Percentiles rank a stretch among this genome's conserved stretches.
phyloP scores from a whole-genome alignment of 805 yeast species.

The Saccharomycopsis guyanensis region DNA sequence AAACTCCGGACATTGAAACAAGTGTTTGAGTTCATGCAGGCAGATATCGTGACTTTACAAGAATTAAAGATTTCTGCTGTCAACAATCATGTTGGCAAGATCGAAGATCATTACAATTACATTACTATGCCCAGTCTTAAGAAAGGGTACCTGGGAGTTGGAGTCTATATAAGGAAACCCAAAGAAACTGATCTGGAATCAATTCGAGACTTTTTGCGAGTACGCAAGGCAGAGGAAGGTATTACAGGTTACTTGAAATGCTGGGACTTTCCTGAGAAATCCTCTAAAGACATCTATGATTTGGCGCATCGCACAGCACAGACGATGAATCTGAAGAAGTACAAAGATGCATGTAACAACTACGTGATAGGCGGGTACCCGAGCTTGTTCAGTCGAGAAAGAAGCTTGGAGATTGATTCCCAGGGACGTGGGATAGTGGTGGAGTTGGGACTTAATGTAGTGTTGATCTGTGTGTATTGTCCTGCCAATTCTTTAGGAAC shows the following conservation, averaged over 20 bases:
- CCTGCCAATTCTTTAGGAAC: constrained; percentile 83
- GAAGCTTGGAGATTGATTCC: constrained; percentile 47
- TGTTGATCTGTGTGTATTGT: constrained; percentile 67
- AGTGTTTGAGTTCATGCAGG: constrained; percentile 47
- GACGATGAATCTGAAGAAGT: constrained; percentile 24
- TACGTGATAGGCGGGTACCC: constrained; percentile 70
- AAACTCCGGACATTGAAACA: constrained; percentile 29
- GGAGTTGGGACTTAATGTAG: constrained; percentile 58
- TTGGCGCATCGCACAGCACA: constrained; percentile 22
- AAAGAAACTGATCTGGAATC: constrained; percentile 13
- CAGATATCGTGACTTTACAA: constrained; percentile 80
- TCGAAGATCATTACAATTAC: constrained; percentile 54
- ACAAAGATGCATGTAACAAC: constrained; percentile 20
- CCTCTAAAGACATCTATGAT: constrained; percentile 16
- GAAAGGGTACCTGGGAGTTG: constrained; percentile 91
- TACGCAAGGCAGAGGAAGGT: constrained; percentile 83
- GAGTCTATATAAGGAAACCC: constrained; percentile 61
- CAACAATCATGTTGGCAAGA: constrained; percentile 39
- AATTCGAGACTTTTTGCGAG: constrained; percentile 36
- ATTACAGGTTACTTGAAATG: constrained; percentile 56
- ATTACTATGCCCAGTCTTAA: constrained; percentile 58
- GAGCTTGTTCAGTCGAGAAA: constrained; percentile 25
- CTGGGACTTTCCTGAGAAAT: constrained; percentile 11
- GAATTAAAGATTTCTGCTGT: constrained; percentile 68
- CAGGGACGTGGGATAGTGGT: constrained; percentile 79